A percentile compares a stretch with the other conserved stretches of the same genome.
Conservation (phyloP, 2,329 filamentous ascomycete genomes). For the Cladosporium sp. region DNA sequence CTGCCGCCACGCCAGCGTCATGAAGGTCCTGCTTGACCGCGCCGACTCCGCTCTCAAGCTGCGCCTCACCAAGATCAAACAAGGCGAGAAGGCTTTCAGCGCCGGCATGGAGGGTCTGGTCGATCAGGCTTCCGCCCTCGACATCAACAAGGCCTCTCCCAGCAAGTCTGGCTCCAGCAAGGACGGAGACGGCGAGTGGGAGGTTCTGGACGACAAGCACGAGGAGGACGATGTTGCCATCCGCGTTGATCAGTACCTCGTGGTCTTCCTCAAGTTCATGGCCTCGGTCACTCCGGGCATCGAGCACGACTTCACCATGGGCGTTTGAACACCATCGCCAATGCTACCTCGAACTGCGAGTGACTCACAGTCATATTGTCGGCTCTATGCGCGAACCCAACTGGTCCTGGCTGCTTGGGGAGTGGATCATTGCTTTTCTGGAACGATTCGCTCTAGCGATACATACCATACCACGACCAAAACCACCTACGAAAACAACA, state of each 20-base stretch:
- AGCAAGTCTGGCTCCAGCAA: conserved; percentile 37
- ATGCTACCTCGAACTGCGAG: conserved; percentile 22
- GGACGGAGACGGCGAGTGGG: conserved; percentile 61
- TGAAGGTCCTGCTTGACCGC: conserved; percentile 95
- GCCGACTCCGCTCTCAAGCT: conserved; percentile 91
- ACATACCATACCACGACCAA: not conserved
- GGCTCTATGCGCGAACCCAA: conserved; percentile 32
- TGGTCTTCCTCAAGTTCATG: conserved; percentile 81
- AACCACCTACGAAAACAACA: not conserved
- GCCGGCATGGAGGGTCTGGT: conserved; percentile 82
- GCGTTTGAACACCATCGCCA: conserved; percentile 59
- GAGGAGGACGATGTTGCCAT: conserved; percentile 70
- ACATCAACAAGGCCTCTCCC: conserved; percentile 55
- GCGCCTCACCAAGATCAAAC: conserved; percentile 75
- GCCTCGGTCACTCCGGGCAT: conserved; percentile 85
- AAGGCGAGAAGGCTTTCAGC: conserved; percentile 50
- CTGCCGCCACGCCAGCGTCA: conserved; percentile 95
- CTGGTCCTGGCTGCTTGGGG: conserved; percentile 19
- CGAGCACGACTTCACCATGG: conserved; percentile 98
- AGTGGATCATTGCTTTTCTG: not conserved
- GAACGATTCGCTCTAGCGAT: not conserved
- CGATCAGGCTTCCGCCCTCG: conserved; percentile 65
- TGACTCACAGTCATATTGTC: conserved; percentile 28
- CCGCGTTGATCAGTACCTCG: conserved; percentile 82
- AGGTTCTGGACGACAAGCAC: conserved; percentile 55